These are phyloP conservation scores for Ligustrum vulgare DNA, from an alignment of 257 asterid genomes.

Conservation along the genomic window DNA sequence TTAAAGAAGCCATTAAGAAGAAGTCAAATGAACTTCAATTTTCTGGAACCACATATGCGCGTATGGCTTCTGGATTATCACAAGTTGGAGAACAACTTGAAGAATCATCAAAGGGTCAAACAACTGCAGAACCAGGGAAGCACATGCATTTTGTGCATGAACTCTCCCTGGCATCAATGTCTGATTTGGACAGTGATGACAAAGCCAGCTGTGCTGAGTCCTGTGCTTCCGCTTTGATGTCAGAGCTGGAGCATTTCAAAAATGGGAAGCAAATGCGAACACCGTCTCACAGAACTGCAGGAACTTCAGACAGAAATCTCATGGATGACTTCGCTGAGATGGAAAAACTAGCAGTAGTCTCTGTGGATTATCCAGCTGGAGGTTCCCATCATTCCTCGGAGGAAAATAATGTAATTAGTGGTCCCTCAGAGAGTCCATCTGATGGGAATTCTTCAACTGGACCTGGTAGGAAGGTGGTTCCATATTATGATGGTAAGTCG, in stretches of 20 bases:
- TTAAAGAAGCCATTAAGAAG: conserved; percentile 42
- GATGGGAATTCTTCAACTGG: conserved; percentile 17
- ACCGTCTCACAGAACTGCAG: conserved; percentile 40
- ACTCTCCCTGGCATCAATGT: conserved; percentile 40
- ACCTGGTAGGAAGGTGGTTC: conserved; percentile 17
- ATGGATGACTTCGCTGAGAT: conserved; percentile 95
- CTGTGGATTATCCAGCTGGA: conserved; percentile 41
- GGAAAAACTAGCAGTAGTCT: conserved; percentile 72
- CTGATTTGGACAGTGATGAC: conserved; percentile 70
- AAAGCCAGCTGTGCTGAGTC: conserved; percentile 67
- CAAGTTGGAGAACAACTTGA: conserved; percentile 28
- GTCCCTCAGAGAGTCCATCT: conserved; percentile 32
- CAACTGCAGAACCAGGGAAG: conserved; percentile 33
- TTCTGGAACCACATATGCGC: conserved; percentile 23
- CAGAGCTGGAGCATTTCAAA: conserved; percentile 65
- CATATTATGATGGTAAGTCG: conserved; percentile 13
- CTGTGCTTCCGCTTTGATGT: conserved; percentile 61
- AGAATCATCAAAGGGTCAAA: conserved; percentile 24
- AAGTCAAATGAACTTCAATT: conserved; percentile 36
- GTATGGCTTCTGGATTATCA: conserved; percentile 31
- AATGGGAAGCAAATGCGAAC: conserved; percentile 37
- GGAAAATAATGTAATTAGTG: conserved; percentile 27
- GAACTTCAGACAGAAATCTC: conserved; percentile 62
- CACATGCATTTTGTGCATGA: conserved; percentile 28
- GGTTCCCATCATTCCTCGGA: conserved; percentile 37